These are phyloP conservation scores for Postia placenta DNA, from an alignment of 768 basidiomycete genomes.

Conservation along the genomic window DNA sequence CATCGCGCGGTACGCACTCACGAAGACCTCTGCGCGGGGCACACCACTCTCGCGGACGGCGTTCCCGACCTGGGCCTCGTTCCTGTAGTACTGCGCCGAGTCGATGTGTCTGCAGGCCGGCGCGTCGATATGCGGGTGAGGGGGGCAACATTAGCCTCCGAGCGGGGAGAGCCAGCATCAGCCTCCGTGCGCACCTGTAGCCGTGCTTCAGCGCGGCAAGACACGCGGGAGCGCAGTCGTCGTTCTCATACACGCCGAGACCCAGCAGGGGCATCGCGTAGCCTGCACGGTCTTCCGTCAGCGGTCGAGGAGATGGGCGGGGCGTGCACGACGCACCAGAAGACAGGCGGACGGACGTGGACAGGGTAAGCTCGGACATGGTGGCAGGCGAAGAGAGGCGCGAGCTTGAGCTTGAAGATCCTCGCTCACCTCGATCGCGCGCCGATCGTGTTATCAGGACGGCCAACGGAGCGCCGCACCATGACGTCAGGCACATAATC, in stretches of 20 bases:
- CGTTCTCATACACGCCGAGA: constrained; percentile 67
- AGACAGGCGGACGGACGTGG: constrained; percentile 27
- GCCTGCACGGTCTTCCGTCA: too few relatives aligned
- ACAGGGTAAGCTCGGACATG: constrained; percentile 12
- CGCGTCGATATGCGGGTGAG: too few relatives aligned
- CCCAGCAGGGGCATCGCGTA: constrained; percentile 59
- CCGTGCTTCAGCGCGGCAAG: constrained; percentile 15
- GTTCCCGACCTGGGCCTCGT: constrained; percentile 56
- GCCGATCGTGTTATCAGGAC: too few relatives aligned
- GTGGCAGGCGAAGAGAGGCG: too few relatives aligned
- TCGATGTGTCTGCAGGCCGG: constrained; percentile 58
- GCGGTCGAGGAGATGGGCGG: too few relatives aligned
- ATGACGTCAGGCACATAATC: too few relatives aligned
- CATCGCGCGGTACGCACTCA: constrained; percentile 43
- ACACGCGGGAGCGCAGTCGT: constrained; percentile 46
- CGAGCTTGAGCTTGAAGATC: too few relatives aligned
- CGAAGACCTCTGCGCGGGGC: constrained; percentile 55
- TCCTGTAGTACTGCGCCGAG: constrained; percentile 63
- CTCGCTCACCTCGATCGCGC: too few relatives aligned
- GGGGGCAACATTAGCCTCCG: background rate
- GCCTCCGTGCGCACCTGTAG: background rate
- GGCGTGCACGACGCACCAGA: constrained; percentile 28
- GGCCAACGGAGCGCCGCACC: too few relatives aligned
- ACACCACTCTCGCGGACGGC: constrained; percentile 54
- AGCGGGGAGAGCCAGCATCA: background rate